Conservation (phyloP, 1,284 basidiomycete species). For the Heliocybe sulcata region DNA sequence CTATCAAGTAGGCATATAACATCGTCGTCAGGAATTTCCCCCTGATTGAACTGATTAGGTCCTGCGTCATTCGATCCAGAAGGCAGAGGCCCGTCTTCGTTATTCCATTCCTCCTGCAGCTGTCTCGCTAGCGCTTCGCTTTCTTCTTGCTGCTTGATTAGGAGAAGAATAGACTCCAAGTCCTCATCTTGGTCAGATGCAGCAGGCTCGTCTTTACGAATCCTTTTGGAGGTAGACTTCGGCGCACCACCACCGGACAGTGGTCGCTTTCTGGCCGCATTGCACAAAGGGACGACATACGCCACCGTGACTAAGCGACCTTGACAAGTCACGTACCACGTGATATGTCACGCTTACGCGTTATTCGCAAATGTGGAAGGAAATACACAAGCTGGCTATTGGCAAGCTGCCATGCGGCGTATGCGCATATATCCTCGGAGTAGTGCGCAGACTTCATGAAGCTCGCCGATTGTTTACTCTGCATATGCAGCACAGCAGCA, state of each 20-base stretch:
- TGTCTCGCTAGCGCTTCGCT: constrained; percentile 31
- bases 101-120: constrained; percentile 25
- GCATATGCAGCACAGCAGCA: too few relatives aligned
- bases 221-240: not conserved
- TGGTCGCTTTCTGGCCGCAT: not conserved
- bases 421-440: too few relatives aligned
- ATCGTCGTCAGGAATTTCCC: constrained; percentile 19
- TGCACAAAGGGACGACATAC: not conserved
- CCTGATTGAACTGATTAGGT: constrained; percentile 10
- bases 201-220: not conserved
- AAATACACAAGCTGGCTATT: too few relatives aligned
- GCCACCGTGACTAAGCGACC: not conserved
- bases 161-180: constrained; percentile 29
- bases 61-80: not conserved
- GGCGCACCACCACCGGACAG: not conserved
- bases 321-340: not conserved
- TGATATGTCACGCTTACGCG: not conserved
- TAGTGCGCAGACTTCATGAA: too few relatives aligned
- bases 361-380: not conserved
- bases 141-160: constrained; percentile 34
- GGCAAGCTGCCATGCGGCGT: too few relatives aligned
- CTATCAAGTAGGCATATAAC: too few relatives aligned
- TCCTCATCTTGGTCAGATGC: constrained; percentile 26
- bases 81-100: constrained; percentile 3
- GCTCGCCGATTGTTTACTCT: too few relatives aligned